Conservation (phyloP, 805 yeast species). For the Pichia insulana region DNA sequence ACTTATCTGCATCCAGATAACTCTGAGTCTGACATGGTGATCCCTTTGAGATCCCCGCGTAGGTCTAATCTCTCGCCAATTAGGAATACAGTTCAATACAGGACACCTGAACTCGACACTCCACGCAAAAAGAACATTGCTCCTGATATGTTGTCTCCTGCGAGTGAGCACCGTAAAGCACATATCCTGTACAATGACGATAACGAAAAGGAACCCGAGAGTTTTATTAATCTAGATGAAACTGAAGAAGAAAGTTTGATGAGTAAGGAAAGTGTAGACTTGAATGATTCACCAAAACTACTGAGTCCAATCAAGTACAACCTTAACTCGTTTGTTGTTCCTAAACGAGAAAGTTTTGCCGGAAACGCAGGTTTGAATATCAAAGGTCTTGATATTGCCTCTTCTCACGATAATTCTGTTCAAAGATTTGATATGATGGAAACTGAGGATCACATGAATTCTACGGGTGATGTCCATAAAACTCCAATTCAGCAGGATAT, state of each 20-base stretch:
- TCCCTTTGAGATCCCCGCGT: conserved; percentile 27
- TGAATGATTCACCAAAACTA: not conserved
- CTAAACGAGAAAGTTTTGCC: not conserved
- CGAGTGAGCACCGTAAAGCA: conserved; percentile 6
- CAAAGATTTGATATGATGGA: too few relatives aligned
- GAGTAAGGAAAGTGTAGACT: conserved; percentile 1
- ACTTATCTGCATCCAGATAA: not conserved
- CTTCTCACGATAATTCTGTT: too few relatives aligned
- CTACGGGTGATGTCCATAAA: too few relatives aligned
- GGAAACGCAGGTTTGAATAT: conserved; percentile 19
- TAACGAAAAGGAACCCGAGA: conserved; percentile 15
- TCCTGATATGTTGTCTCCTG: conserved; percentile 6
- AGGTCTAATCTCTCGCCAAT: conserved; percentile 14
- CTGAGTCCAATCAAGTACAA: conserved; percentile 8
- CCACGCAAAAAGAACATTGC: conserved; percentile 8
- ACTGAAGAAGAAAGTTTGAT: conserved; percentile 14
- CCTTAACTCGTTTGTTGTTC: not conserved
- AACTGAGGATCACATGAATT: too few relatives aligned
- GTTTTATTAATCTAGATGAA: conserved; percentile 18
- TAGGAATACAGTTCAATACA: conserved; percentile 12
- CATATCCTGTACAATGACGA: conserved; percentile 11
- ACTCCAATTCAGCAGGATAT: conserved; percentile 6
- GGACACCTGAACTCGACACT: conserved; percentile 14
- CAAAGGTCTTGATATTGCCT: conserved; percentile 11
- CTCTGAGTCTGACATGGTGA: conserved; percentile 17